Evolutionary conservation across 306 rosid species (phyloP), one percentile per base, ranked within the genome.

Genomic region (Coriaria nepalensis): DNA sequence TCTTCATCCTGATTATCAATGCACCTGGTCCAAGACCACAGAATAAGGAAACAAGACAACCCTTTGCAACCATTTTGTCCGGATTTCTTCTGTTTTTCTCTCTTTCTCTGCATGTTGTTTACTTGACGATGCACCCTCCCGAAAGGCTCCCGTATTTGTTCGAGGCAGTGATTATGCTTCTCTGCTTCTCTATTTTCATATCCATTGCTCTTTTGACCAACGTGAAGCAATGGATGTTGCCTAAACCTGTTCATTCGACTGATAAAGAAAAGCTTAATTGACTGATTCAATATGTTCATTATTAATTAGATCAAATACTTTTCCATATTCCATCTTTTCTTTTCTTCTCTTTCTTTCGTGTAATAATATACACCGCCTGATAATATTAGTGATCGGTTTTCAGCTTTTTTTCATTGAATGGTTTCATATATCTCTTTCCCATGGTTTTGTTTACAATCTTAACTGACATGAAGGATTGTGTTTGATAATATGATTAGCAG

Each of bases 111-210:
- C 97, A 84, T 58, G n/a, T 79, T 49, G 85, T 79, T 60, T 90
- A 81, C 69, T 56, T 84, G 56, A 71, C 59, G 56, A 36, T 70
- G 80, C 64, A 43, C 32, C 74, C 95, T 35, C 97, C 97, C 6
- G 50, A 50, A 39, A 73, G 78, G 74, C 84, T 74, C 55, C 94
- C 95, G 60, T 90, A 70, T 73, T 77, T 90, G 55, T 90, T 78
- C 53, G 95, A 84, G 68, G 97, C 97, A 37, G 29, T 81, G 20
- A 81, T 81, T 45, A 84, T 90, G 94, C 69, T 73, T 70, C 70
- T 90, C 37, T 76, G 97, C 75, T 84, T 84, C 60, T 74, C 79
- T n/a, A 93, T 81, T 63, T 90, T 90, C 73, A 65, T 73, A n/a
- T 64, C 71, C 46, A 54, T 90, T 41, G 49, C 80, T 53, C 12